These are phyloP conservation scores for Dioscorea cayenensis DNA, from an alignment of 116 monocot genomes.

Conservation along the genomic window DNA sequence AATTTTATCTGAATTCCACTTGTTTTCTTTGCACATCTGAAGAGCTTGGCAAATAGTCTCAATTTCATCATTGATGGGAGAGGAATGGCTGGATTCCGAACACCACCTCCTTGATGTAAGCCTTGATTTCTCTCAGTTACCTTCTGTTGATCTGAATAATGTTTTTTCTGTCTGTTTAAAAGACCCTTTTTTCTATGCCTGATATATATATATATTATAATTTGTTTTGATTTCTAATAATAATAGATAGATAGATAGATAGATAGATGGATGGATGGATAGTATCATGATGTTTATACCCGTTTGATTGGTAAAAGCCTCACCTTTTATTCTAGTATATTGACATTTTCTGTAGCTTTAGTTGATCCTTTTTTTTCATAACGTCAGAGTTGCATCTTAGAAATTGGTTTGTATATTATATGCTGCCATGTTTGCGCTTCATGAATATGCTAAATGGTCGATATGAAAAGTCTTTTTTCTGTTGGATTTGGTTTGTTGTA, in stretches of 20 bases:
- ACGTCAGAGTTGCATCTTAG: not conserved
- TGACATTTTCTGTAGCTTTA: not conserved
- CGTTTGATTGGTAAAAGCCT: not conserved
- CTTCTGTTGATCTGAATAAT: not conserved
- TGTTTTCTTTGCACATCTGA: too few relatives aligned
- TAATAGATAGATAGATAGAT: too few relatives aligned
- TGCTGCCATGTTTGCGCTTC: not conserved
- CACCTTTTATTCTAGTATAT: too few relatives aligned
- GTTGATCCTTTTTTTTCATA: not conserved
- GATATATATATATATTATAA: too few relatives aligned
- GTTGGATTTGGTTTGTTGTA: not conserved
- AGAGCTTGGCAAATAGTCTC: too few relatives aligned
- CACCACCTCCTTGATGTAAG: constrained; percentile 48
- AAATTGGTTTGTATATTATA: not conserved
- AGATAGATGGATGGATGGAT: too few relatives aligned
- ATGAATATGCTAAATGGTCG: not conserved
- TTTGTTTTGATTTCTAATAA: too few relatives aligned
- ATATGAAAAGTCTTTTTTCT: not conserved
- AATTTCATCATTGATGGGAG: too few relatives aligned
- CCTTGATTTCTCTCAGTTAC: not conserved
- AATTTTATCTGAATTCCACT: too few relatives aligned
- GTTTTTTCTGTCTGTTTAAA: not conserved
- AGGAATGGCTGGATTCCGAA: too few relatives aligned
- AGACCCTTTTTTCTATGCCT: not conserved
- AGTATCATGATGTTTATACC: not conserved